Evolutionary conservation across 805 yeast genomes (phyloP), one percentile per base, ranked within the genome.

Genomic region (Sporopachydermia quercuum): DNA sequence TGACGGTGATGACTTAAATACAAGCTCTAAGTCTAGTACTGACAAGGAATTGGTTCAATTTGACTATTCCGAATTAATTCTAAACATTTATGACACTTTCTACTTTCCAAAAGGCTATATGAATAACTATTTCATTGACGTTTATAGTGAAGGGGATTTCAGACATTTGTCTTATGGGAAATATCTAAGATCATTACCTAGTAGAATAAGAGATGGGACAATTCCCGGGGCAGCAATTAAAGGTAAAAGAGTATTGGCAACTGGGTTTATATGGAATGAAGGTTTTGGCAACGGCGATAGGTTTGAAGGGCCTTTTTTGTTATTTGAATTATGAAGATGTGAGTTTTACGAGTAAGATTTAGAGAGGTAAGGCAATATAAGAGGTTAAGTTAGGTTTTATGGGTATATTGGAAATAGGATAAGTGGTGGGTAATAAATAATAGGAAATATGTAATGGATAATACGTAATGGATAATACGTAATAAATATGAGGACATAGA

Each of bases 241-340:
- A 8, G 30, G 30, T 8, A 23, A n/a, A n/a, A 23, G 30, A 23
- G 30, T 23, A 8, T n/a, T 23, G n/a, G 30, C 30, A 8, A 23
- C 30, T 23, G 30, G 30, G 30, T 23, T 23, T 23, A 8, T 23
- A n/a, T 23, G 30, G 30, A 23, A 23, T 23, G 30, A 23, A n/a
- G n/a, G 30, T 23, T 8, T 8, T 8, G 8, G 13, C 13, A n/a
- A 23, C 8, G 30, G 13, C n/a, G 30, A 23, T 23, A 23, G 30
- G n/a, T 23, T 23, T 23, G 30, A 23, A 23, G 30, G 30, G 13
- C 30, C 30, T 8, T 23, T 23, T 23, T 23, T 23, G 30, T 23
- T 23, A 23, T 23, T 23, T 23, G 30, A 23, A n/a, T n/a, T n/a
- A n/a, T n/a, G n/a, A n/a, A n/a, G n/a, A n/a, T n/a, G 30, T 8